Evolutionary conservation across 1,139 yeast genomes (phyloP), one percentile per base, ranked within the genome.

Genomic region (Candida tropicalis): DNA sequence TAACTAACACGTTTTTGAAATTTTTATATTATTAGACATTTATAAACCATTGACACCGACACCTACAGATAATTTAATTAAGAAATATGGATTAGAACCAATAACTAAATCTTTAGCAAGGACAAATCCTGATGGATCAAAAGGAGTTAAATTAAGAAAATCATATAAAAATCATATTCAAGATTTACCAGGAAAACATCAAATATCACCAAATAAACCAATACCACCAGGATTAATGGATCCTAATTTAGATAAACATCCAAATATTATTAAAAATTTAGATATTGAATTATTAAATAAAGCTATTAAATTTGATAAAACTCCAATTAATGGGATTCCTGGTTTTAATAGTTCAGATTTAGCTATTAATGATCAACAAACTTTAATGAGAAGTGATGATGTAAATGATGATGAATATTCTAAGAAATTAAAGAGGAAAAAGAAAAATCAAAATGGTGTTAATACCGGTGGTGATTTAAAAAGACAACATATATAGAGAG

Each of bases 151-250:
- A 66, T 75, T 93, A 43, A 77, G 99, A 55, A 93, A 93, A 64
- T 88, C 97, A 0, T 93, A 91, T 67, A 93, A 91, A 63, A 90
- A 90, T 53, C 98, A 91, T 59, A 86, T 93, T 13, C 75, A 77
- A 27, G 97, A 91, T 55, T 69, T 93, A 28, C 87, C 97, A 0
- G 97, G 97, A 1, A 84, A 83, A 57, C 88, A 84, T 54, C 75
- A 71, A 39, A 80, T 84, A 35, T 84, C 88, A 12, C 72, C 70
- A 1, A 74, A 73, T 35, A 70, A 80, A 57, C 76, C 85, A 41
- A 63, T 82, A 44, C 69, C 87, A 45, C 68, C 82, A 13, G 70
- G 76, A 3, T 68, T 79, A 20, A 65, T 78, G 44, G 81, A 79
- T 62, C 76, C 84, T 39, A 60, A 70, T 52, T 46, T 68, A 26